Conservation (phyloP, 345 rosid genomes). For the Combretum micranthum region DNA sequence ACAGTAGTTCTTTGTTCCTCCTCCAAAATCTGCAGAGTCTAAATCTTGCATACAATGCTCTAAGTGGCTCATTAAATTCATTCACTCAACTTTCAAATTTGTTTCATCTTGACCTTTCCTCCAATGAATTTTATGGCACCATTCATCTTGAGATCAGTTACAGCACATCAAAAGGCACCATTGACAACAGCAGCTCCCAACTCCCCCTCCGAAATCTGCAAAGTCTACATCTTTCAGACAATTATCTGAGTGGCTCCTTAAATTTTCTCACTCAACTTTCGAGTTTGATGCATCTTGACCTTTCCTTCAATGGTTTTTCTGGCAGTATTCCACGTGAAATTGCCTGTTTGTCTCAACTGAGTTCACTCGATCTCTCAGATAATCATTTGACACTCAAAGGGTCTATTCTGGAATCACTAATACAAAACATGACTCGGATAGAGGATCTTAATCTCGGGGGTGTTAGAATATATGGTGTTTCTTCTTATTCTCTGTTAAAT, state of each 20-base stretch:
- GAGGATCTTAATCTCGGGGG: conserved; percentile 1
- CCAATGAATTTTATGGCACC: no score
- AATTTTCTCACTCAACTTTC: neutral
- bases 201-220: no score
- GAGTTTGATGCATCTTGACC: no score
- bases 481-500: neutral
- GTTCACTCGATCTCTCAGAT: conserved; percentile 6
- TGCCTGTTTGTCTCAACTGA: neutral
- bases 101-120: no score
- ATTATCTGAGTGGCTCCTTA: neutral
- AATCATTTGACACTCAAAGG: neutral
- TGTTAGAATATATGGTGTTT: neutral
- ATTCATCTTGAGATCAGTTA: no score
- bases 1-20: conserved; percentile 7
- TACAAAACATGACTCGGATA: conserved; percentile 1
- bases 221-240: no score
- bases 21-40: conserved; percentile 2
- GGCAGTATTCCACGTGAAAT: no score
- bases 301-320: no score
- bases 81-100: no score
- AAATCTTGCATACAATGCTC: neutral
- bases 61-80: no score
- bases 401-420: neutral
- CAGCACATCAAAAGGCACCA: no score
- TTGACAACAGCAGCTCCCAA: no score